Percentiles rank a stretch among this genome's conserved stretches.
phyloP scores from a whole-genome alignment of 441 rosid species.

The Geranium incanum region DNA sequence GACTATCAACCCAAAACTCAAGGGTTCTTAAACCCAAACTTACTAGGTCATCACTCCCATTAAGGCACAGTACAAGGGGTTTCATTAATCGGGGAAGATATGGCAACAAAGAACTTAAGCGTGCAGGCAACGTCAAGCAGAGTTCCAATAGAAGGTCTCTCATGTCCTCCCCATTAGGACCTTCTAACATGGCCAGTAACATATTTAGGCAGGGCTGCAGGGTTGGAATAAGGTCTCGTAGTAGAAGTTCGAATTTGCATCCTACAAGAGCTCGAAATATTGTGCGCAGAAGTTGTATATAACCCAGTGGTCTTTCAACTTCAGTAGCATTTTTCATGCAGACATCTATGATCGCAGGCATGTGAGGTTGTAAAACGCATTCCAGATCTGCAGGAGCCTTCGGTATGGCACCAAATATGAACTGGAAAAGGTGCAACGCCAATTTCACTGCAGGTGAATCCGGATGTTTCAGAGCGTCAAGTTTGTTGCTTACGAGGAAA shows the following conservation, averaged over 20 bases:
- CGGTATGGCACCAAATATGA: slow-evolving; percentile 79
- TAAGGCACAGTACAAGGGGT: slow-evolving; percentile 88
- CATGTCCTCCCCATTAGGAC: slow-evolving; percentile 92
- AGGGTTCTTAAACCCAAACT: slow-evolving; percentile 86
- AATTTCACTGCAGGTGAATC: slow-evolving; percentile 80
- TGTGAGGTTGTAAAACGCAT: slow-evolving; percentile 87
- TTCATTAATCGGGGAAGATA: slow-evolving; percentile 86
- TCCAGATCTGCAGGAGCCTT: slow-evolving; percentile 93
- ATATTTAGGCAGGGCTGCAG: slow-evolving; percentile 88
- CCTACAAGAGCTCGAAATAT: slow-evolving; percentile 93
- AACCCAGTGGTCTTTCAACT: slow-evolving; percentile 88
- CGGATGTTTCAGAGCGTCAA: slow-evolving; percentile 71
- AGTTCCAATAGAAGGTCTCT: slow-evolving; percentile 85
- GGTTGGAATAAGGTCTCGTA: slow-evolving; percentile 79
- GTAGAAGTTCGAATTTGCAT: slow-evolving; percentile 84
- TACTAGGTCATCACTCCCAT: slow-evolving; percentile 87
- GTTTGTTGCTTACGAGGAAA: slow-evolving; percentile 82
- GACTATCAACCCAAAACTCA: slow-evolving; percentile 98
- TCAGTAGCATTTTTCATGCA: slow-evolving; percentile 93
- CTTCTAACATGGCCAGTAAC: slow-evolving; percentile 90
- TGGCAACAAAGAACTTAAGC: slow-evolving; percentile 92
- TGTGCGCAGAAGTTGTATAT: slow-evolving; percentile 84
- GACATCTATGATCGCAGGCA: slow-evolving; percentile 84
- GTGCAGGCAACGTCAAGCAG: slow-evolving; percentile 91
- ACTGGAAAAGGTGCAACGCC: slow-evolving; percentile 82